Base-by-base conservation (phyloP, 2,329 filamentous ascomycete genomes). In the Pseudocercospora pini-densiflorae region DNA sequence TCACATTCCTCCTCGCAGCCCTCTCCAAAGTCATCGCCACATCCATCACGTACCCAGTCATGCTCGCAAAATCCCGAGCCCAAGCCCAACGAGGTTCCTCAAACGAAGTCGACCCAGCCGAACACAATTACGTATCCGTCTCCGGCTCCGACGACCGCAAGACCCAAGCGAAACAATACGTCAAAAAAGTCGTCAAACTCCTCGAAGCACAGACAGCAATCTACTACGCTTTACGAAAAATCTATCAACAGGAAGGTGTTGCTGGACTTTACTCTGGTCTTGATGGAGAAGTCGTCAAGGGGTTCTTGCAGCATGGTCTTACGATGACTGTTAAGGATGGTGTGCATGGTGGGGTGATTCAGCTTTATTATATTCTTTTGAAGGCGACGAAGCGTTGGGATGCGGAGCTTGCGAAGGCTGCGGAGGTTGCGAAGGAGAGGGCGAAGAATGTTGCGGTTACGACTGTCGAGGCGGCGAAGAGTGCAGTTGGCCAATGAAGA, bases 291-390 rank as follows among this genome's bases (percentile, higher is more conserved):
- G 84, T 97, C 2, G 79, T 94, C 8, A 94, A 93, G 74, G 91
- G 91, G 0, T 96, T 97, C 80, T 89, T 97, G 73, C 89, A 88
- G 23, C 93, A 97, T 74, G 93, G 93, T 0, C 86, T 93, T 60
- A 94, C 93, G 0, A 97, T 97, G 92, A 81, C 94, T 62, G 88
- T 92, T 65, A 97, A 97, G 79, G 92, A 94, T 63, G 81, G 87
- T 5, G 86, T 95, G 8, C 92, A 97, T 76, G 84, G 86, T 29
- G 78, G 89, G 16, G 87, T 97, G 63, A 86, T 96, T 66, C 87
- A 87, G 69, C 73, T 90, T 4, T 96, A 94, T 79, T 91, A 92
- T 71, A 74, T 89, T 6, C 75, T 90, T 1, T 79, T 91, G n/a
- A 80, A 80, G 64, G 68, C 78, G n/a, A 76, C 81, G 66, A 76